Evolutionary conservation across 2,329 filamentous ascomycete species (phyloP), one percentile per base, ranked within the genome.

Genomic region (Nigrospora oryzae): DNA sequence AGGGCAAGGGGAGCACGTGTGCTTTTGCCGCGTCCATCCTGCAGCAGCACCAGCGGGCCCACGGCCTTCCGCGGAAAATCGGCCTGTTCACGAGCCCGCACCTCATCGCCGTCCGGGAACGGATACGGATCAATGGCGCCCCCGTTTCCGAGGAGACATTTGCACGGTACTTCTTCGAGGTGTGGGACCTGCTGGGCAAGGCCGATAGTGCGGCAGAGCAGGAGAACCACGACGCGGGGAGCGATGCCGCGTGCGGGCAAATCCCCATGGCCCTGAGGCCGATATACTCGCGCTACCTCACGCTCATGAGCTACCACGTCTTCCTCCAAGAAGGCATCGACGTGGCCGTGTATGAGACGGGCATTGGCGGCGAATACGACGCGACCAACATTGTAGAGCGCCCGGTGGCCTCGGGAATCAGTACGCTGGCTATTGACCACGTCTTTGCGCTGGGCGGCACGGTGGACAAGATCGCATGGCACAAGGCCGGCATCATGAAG

Each of bases 1-100:
- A 88, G 60, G 84, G 84, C 5, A 89, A 88, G 63, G 84, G 84
- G 28, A 83, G 77, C 55, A 85, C 82, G 1, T 87, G 83, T 56
- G 83, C 82, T 35, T 86, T 83, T 51, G 70, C 79, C 46, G 72
- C 79, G 49, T 78, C 77, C 8, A 79, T 87, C 49, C 71, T 88
- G 38, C 64, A 68, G 14, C 68, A 68, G 43, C 74, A 79, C 54
- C 69, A 68, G 15, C 56, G 55, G 38, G 52, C 53, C 5, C 45
- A 57, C 44, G 46, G 53, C 23, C 51, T 54, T 1, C 70, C 70
- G 28, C 58, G 50, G 43, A 28, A 10, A 10, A 70, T 77, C 35
- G 83, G 83, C 12, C 72, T 86, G 31, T 84, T 83, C 65, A 86
- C 78, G 31, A 84, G 81, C 23, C 83, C 83, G 3, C 81, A 86